Base-by-base conservation (phyloP, 805 yeast genomes). In the Phaffomyces thermotolerans region DNA sequence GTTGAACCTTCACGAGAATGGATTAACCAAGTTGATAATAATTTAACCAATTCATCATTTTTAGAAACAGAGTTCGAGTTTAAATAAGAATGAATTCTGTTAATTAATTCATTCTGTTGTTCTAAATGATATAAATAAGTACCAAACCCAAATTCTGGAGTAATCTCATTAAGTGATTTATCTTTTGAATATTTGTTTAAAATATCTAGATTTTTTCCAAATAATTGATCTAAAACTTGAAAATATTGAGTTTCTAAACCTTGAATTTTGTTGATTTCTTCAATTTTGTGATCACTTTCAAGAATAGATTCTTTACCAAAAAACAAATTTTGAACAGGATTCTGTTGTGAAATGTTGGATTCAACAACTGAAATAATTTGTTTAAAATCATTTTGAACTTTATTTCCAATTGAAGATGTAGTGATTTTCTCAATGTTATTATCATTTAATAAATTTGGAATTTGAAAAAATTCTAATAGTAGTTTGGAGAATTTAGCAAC, bases 101-200 rank as follows among this genome's bases (percentile, higher is more conserved):
- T 56, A 14, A 75, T 53, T 50, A 82, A 68, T 24, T 65, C 62
- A 24, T 62, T 56, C 43, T 75, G 73, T 49, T 74, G 71, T 52
- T 78, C 78, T 53, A 77, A 74, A 33, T 66, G 66, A 41, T 73
- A 76, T 52, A 89, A 64, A 59, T 72, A 88, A 24, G 76, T 66
- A 62, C 98, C 98, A 52, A 75, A 86, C 8, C 96, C 96, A 58
- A 69, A 90, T 64, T 89, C 97, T 22, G 97, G 98, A 41, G 79
- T 75, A 17, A 78, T 57, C 4, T 77, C 76, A 41, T 68, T 66
- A 36, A 71, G 66, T 39, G 58, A 53, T 18, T 66, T 64, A 22
- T 73, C 68, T 15, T 71, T 53, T 51, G 64, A 39, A 40, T n/a
- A 75, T 43, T 80, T 79, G 63, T 87, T 83, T 59, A 84, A 68